Evolutionary conservation across 176 grass and related monocot genomes (phyloP).

Genomic region (Pharus latifolius): DNA sequence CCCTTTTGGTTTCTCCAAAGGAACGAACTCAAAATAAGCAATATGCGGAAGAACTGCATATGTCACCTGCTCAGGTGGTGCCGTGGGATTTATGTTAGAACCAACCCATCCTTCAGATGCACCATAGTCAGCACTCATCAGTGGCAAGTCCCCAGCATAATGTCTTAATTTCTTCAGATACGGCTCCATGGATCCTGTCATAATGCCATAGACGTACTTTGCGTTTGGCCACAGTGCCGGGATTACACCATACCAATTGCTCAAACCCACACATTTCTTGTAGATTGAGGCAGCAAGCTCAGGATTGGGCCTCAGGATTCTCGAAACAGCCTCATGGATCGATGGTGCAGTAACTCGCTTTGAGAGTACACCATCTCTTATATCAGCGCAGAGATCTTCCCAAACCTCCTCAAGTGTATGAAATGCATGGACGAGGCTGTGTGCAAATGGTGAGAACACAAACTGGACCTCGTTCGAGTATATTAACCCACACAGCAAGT

Average conservation of each 20-base stretch:
- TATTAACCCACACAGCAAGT: constrained; percentile 87
- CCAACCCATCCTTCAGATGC: constrained; percentile 97
- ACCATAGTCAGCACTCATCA: constrained; percentile 87
- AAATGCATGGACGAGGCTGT: constrained; percentile 86
- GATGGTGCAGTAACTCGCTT: constrained; percentile 51
- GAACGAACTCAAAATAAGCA: constrained; percentile 96
- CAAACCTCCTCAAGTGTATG: constrained; percentile 76
- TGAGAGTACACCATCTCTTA: constrained; percentile 80
- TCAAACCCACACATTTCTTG: constrained; percentile 50
- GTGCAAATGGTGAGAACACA: constrained; percentile 72
- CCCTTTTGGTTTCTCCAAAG: constrained; percentile 55
- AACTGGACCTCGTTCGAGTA: constrained; percentile 67
- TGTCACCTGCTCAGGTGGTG: constrained; percentile 62
- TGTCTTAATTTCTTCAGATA: constrained; percentile 89
- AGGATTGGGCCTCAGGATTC: constrained; percentile 68
- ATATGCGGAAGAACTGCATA: constrained; percentile 76
- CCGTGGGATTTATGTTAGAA: constrained; percentile 59
- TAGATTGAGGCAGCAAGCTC: constrained; percentile 63
- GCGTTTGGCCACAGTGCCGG: constrained; percentile 87
- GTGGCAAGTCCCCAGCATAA: constrained; percentile 76
- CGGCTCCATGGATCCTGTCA: constrained; percentile 99
- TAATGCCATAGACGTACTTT: constrained; percentile 85
- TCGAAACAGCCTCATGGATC: constrained; percentile 65
- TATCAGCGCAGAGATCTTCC: constrained; percentile 69
- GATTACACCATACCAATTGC: constrained; percentile 91